Conservation (phyloP, 2,329 filamentous ascomycete species). For the Diaporthe sp. region DNA sequence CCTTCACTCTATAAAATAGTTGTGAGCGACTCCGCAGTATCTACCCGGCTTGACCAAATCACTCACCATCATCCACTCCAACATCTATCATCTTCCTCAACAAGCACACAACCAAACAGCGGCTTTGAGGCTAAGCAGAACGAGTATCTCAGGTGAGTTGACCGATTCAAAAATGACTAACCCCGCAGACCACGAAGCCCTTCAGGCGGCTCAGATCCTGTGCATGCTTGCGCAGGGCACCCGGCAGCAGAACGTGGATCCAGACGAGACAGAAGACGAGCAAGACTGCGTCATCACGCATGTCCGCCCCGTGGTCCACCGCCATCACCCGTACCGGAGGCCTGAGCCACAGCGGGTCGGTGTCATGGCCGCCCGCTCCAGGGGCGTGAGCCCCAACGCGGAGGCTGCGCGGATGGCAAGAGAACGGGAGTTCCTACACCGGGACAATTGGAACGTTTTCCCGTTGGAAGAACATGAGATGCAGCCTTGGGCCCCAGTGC, state of each 20-base stretch:
- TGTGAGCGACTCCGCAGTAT: not conserved
- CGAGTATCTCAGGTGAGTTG: not conserved
- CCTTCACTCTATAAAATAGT: not conserved
- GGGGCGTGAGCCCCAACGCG: not conserved
- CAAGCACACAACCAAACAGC: not conserved
- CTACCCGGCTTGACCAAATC: not conserved
- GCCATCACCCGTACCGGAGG: not conserved
- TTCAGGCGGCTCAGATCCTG: not conserved
- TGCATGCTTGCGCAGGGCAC: not conserved
- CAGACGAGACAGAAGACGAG: not conserved
- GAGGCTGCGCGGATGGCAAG: not conserved
- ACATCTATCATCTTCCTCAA: not conserved
- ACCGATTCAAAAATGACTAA: not conserved
- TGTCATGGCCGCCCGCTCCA: not conserved
- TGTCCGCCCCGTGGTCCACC: not conserved
- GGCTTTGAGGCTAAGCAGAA: not conserved
- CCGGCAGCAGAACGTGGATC: not conserved
- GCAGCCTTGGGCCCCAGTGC: too few species aligned
- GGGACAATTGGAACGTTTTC: not conserved
- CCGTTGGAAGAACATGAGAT: too few species aligned
- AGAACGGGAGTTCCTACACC: too few species aligned
- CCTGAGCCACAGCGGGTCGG: not conserved
- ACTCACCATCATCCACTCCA: not conserved
- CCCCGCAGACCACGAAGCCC: not conserved
- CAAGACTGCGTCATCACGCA: not conserved